phyloP scores from a whole-genome alignment of 1,284 basidiomycete species.

The Apiotrichum porosum region DNA sequence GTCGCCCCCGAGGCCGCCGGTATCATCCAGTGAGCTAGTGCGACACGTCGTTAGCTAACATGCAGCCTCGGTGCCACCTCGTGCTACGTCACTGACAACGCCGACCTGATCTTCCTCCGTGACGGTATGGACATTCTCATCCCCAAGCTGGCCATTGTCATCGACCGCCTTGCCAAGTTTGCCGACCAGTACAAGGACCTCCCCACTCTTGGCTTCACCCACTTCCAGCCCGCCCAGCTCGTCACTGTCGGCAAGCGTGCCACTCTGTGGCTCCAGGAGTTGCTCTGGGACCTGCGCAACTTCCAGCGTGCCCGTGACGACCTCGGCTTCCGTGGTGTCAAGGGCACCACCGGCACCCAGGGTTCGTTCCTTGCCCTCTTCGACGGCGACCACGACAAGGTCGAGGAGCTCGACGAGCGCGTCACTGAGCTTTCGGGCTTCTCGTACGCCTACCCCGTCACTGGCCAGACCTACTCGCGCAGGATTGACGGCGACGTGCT shows the following conservation, averaged over 20 bases:
- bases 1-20: constrained; percentile 93
- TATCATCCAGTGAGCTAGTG: constrained; percentile 94
- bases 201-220: constrained; percentile 93
- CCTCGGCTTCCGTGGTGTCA: constrained; percentile 95
- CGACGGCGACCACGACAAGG: constrained; percentile 90
- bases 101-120: constrained; percentile 94
- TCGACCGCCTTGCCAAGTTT: constrained; percentile 79
- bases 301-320: constrained; percentile 86
- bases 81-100: constrained; percentile 98
- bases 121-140: constrained; percentile 79
- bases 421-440: constrained; percentile 91
- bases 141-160: constrained; percentile 80
- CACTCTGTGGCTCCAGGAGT: constrained; percentile 95
- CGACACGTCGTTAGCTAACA: constrained; percentile 5
- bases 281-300: constrained; percentile 95
- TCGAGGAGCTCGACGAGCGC: constrained; percentile 80
- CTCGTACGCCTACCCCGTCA: constrained; percentile 91
- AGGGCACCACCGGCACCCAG: constrained; percentile 98
- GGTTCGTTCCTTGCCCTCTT: constrained; percentile 93
- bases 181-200: constrained; percentile 68
- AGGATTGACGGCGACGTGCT: constrained; percentile 96
- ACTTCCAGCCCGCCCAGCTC: constrained; percentile 97
- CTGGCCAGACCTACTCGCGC: constrained; percentile 96
- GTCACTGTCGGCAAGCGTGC: constrained; percentile 99
- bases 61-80: constrained; percentile 87